Conservation (phyloP, 768 basidiomycete genomes). For the Russula foetens region DNA sequence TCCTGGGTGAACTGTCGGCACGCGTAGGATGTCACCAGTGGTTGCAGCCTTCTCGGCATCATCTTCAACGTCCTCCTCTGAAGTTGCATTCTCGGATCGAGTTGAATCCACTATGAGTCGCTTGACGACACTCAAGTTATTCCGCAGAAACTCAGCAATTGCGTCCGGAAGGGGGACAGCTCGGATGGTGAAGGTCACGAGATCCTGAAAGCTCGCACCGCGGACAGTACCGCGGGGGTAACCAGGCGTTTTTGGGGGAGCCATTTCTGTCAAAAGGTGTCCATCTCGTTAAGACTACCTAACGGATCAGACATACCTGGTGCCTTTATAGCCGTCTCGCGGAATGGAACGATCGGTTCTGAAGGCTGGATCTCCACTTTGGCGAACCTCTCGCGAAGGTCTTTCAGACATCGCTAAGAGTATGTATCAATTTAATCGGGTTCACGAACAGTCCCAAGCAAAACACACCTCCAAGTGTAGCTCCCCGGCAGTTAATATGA, state of each 20-base stretch:
- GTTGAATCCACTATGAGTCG: slow-evolving; percentile 41
- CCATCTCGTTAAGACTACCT: not conserved
- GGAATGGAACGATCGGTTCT: slow-evolving; percentile 94
- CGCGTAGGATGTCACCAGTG: slow-evolving; percentile 51
- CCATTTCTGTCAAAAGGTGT: slow-evolving; percentile 59
- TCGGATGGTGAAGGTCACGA: slow-evolving; percentile 79
- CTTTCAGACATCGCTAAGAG: slow-evolving; percentile 83
- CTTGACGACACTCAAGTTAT: slow-evolving; percentile 59
- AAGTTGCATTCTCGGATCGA: slow-evolving; percentile 28
- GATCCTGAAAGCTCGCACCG: slow-evolving; percentile 55
- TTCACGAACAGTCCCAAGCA: not conserved
- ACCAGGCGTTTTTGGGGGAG: slow-evolving; percentile 64
- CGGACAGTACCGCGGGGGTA: slow-evolving; percentile 71
- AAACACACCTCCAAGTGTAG: slow-evolving; percentile 80
- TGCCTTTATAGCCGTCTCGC: slow-evolving; percentile 85
- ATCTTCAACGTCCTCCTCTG: slow-evolving; percentile 24
- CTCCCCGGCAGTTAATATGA: slow-evolving; percentile 93
- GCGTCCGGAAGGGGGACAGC: slow-evolving; percentile 66
- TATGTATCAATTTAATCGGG: not conserved
- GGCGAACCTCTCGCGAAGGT: slow-evolving; percentile 93
- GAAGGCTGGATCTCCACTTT: slow-evolving; percentile 89
- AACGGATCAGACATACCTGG: slow-evolving; percentile 39
- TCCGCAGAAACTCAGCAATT: slow-evolving; percentile 69
- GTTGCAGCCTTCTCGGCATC: slow-evolving; percentile 36
- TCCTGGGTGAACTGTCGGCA: slow-evolving; percentile 58